A percentile compares a stretch with the other conserved stretches of the same genome.
phyloP scores from a whole-genome alignment of 108 stramenopile genomes.

The Mediolabrus comicus region DNA sequence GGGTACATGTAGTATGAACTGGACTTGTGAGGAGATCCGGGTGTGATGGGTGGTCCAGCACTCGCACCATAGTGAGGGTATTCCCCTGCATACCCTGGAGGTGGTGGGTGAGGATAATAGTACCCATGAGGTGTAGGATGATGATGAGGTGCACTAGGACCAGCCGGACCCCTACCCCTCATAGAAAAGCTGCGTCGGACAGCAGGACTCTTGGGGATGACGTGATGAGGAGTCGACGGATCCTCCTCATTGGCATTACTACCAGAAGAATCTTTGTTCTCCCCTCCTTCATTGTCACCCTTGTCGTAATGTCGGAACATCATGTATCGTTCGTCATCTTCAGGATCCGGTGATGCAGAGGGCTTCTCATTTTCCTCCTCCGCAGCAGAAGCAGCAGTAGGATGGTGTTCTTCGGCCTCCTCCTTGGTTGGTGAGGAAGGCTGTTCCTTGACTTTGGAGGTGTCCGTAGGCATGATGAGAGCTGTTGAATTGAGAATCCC shows the following conservation, averaged over 20 bases:
- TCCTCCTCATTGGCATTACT: neutral
- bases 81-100: neutral
- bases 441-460: neutral
- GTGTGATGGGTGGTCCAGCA: neutral
- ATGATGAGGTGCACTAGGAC: neutral
- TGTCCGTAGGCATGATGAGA: neutral
- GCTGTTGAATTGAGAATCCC: neutral
- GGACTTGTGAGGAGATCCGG: neutral
- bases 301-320: constrained; percentile 1
- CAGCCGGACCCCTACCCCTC: neutral
- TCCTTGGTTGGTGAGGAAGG: too few species aligned
- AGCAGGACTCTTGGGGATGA: neutral
- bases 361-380: neutral
- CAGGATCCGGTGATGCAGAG: neutral
- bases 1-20: constrained; percentile 1
- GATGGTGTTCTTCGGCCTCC: neutral
- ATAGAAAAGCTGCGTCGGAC: neutral
- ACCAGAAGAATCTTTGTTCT: neutral
- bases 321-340: constrained; percentile 1
- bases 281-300: neutral
- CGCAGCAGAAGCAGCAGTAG: neutral
- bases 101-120: neutral
- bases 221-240: neutral
- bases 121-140: neutral
- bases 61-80: neutral